Percentiles rank a stretch among this genome's conserved stretches.
Evolutionary conservation across 2,329 filamentous ascomycete species (phyloP).

Genomic region (Massarina eburnea): DNA sequence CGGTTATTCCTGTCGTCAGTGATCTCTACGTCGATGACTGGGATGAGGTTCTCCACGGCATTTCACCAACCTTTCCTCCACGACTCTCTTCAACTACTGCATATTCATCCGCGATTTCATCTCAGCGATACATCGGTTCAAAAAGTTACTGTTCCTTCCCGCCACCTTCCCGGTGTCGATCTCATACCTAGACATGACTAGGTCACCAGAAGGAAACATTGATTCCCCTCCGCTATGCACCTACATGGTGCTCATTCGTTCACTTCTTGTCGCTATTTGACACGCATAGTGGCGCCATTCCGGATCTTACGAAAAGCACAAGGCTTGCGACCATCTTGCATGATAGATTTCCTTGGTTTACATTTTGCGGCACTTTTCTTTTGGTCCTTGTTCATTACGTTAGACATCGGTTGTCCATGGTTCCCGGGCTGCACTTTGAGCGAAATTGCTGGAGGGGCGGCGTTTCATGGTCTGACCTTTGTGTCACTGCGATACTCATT

Average conservation of each 20-base stretch:
- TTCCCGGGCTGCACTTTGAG: slow-evolving; percentile 32
- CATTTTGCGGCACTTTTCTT: slow-evolving; percentile 21
- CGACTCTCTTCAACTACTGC: slow-evolving; percentile 19
- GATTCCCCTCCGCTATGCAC: slow-evolving; percentile 18
- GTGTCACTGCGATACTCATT: slow-evolving; percentile 22
- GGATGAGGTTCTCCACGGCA: background rate
- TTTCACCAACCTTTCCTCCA: slow-evolving; percentile 7
- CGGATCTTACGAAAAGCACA: slow-evolving; percentile 41
- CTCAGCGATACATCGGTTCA: slow-evolving; percentile 36
- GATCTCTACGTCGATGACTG: background rate
- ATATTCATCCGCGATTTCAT: slow-evolving; percentile 21
- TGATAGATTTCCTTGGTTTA: slow-evolving; percentile 40
- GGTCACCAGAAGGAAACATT: slow-evolving; percentile 22
- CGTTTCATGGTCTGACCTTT: slow-evolving; percentile 27
- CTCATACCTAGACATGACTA: slow-evolving; percentile 11
- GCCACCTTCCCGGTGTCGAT: slow-evolving; percentile 13
- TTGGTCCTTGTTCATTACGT: slow-evolving; percentile 25
- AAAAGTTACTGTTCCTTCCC: slow-evolving; percentile 34
- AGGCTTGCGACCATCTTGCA: slow-evolving; percentile 41
- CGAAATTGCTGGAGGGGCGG: slow-evolving; percentile 37
- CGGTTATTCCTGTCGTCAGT: slow-evolving; percentile 14
- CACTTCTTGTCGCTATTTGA: slow-evolving; percentile 38
- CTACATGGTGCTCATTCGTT: slow-evolving; percentile 20
- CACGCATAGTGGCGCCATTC: slow-evolving; percentile 37
- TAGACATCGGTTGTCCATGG: slow-evolving; percentile 37